Conservation (phyloP, 345 rosid genomes). For the Syzygium aqueum region DNA sequence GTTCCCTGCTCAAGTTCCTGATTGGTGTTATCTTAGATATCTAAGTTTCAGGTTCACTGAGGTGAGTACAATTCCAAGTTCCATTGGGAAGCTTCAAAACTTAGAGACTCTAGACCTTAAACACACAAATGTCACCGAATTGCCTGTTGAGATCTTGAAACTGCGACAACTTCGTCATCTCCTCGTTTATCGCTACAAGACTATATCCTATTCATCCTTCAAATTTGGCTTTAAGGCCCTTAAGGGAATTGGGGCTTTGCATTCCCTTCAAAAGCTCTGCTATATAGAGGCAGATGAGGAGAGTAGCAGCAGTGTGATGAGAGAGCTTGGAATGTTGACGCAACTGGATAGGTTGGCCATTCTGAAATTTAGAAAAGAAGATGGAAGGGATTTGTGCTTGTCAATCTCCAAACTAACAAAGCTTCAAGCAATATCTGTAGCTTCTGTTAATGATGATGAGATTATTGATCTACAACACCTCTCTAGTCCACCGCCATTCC, state of each 20-base stretch:
- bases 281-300: not conserved
- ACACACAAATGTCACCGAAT: slow-evolving; percentile 16
- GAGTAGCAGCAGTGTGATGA: not conserved
- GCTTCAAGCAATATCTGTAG: too few relatives aligned
- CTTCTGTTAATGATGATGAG: too few relatives aligned
- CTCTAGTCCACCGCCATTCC: too few relatives aligned
- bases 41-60: slow-evolving; percentile 25
- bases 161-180: slow-evolving; percentile 28
- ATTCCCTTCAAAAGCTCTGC: not conserved
- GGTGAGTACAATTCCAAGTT: slow-evolving; percentile 20
- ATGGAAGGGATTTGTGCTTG: slow-evolving; percentile 19
- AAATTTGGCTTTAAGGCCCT: slow-evolving; percentile 19
- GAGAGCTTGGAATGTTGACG: slow-evolving; percentile 20
- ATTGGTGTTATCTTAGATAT: slow-evolving; percentile 19
- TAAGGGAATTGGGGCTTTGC: slow-evolving; percentile 11
- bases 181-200: slow-evolving; percentile 22
- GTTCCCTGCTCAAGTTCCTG: slow-evolving; percentile 22
- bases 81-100: slow-evolving; percentile 24
- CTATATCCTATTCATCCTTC: slow-evolving; percentile 5
- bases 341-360: slow-evolving; percentile 30
- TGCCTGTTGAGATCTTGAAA: slow-evolving; percentile 25
- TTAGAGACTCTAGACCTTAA: slow-evolving; percentile 37
- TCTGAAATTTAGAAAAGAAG: slow-evolving; percentile 17
- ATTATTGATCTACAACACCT: too few relatives aligned
- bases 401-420: not conserved